Base-by-base conservation (phyloP, 192 early-diverging fungal genomes). In the Allomyces javanicus region DNA sequence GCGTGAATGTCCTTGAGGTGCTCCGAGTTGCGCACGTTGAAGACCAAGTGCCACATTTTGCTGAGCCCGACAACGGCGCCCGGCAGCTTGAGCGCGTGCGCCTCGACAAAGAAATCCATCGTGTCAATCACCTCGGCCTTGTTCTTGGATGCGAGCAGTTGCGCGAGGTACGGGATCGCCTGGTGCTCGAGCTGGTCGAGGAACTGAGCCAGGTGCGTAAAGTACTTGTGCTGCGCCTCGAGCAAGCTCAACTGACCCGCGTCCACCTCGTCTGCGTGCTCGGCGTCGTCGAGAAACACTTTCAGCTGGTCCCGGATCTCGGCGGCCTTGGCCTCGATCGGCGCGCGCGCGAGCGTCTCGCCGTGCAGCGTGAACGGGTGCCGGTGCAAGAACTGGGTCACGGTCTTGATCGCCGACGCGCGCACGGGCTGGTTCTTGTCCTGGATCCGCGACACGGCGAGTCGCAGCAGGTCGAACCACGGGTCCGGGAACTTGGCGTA, bases 41-140 rank as follows among this genome's bases (percentile, higher is more conserved):
- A 99, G 23, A 99, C 87, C 62, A 97, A 87, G 72, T 97, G 95
- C 12, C 94, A 81, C 95, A 99, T 99, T 68, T 83, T 86, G 55
- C 85, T 81, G 64, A 97, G 85, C 43, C 95, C 96, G 25, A 87
- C 87, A 45, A 72, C 75, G 25, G 94, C 87, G 7, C 76, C 78
- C 62, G 91, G 92, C 71, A 99, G 81, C 67, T 88, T 86, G 71
- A 86, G 96, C 44, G 85, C 82, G 72, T 90, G 81, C 4, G 90
- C 87, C 0, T 80, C 76, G 1, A 92, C 90, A 70, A 97, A 91
- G 71, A 97, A 97, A 62, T 90, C 87, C 88, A 99, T 99, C 1
- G 87, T 85, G 69, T 97, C 95, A 67, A 96, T 79, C 1, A 97
- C 94, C 72, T 99, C 97, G 14, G 85, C 72, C 69, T 97, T 97